Evolutionary conservation across 192 early-diverging fungal genomes (phyloP).

Genomic region (Ambispora gerdemannii): DNA sequence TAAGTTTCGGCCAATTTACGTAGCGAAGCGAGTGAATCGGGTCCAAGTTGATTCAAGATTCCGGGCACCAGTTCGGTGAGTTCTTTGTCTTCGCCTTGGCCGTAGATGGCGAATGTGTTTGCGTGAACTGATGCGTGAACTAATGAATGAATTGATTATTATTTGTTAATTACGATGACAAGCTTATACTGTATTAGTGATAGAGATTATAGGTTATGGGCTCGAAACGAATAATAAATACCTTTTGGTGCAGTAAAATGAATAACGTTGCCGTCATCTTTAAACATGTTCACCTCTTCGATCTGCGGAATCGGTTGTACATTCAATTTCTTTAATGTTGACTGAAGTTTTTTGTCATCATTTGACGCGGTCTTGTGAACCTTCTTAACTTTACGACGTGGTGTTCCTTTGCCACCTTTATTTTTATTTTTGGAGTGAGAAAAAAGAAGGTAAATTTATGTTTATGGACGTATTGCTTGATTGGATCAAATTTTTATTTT

Average conservation of each 20-base stretch:
- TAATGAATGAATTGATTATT: background rate
- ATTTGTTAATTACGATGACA: background rate
- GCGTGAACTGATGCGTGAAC: constrained; percentile 51
- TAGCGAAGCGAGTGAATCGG: constrained; percentile 84
- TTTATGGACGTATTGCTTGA: background rate
- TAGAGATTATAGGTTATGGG: background rate
- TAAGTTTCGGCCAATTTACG: constrained; percentile 83
- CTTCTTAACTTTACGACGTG: constrained; percentile 91
- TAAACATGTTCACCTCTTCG: constrained; percentile 99
- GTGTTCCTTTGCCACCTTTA: constrained; percentile 75
- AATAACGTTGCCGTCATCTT: constrained; percentile 85
- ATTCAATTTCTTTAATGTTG: constrained; percentile 87
- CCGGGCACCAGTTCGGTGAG: constrained; percentile 76
- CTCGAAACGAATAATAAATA: constrained; percentile 43
- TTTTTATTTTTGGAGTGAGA: background rate
- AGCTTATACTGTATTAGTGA: background rate
- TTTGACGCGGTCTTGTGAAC: constrained; percentile 51
- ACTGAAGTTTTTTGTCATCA: constrained; percentile 95
- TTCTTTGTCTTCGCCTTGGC: constrained; percentile 77
- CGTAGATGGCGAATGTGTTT: constrained; percentile 96
- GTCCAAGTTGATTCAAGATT: constrained; percentile 83
- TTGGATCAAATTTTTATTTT: background rate
- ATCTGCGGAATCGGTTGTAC: constrained; percentile 81
- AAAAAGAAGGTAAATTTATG: background rate
- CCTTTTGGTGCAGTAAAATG: constrained; percentile 89